Evolutionary conservation across 1,284 basidiomycete species (phyloP).

Genomic region (Sanghuangporus sanghuang): DNA sequence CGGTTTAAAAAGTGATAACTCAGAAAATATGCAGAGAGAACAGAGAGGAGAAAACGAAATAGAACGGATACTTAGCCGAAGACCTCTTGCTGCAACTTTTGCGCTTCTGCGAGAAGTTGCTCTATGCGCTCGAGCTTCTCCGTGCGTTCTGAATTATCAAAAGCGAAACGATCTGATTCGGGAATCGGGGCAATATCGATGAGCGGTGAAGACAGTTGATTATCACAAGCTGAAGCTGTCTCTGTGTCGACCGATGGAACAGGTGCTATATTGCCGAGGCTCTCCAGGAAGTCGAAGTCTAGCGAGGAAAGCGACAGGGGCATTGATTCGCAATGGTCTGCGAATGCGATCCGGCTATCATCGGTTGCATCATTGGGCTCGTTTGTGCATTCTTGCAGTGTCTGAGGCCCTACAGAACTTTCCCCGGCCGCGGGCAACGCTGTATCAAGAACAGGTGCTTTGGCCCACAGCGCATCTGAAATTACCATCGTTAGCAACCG

Average conservation of each 20-base stretch:
- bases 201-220: neutral
- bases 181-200: neutral
- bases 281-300: constrained; percentile 1
- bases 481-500: too few species aligned
- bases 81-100: constrained; percentile 5
- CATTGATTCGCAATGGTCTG: neutral
- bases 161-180: neutral
- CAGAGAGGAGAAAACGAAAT: neutral
- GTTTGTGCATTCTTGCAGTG: too few species aligned
- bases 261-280: neutral
- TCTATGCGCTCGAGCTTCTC: neutral
- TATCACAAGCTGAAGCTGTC: neutral
- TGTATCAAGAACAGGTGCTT: too few species aligned
- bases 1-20: neutral
- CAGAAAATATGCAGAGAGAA: neutral
- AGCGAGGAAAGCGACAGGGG: neutral
- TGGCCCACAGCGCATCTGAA: too few species aligned
- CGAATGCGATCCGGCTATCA: too few species aligned
- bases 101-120: neutral
- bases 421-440: too few species aligned
- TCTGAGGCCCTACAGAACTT: too few species aligned
- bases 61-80: constrained; percentile 2
- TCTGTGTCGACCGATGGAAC: too few species aligned
- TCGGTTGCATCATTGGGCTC: too few species aligned
- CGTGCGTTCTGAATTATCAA: neutral